These are phyloP conservation scores for Colletotrichum abscissum DNA, from an alignment of 2,329 filamentous ascomycete genomes.

Conservation along the genomic window DNA sequence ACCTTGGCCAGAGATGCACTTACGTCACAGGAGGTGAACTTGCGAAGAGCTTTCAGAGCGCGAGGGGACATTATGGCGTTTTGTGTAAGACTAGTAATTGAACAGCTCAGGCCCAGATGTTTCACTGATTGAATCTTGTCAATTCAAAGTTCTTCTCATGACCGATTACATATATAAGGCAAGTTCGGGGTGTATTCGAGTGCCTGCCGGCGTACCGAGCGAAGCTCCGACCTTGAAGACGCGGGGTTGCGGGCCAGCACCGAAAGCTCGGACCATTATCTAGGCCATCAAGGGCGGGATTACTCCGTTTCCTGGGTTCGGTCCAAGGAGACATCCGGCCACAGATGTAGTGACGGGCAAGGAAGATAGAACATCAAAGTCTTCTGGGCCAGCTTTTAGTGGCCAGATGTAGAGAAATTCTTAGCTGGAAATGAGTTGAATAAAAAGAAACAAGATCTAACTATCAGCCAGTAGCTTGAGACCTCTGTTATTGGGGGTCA, in stretches of 20 bases:
- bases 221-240: neutral
- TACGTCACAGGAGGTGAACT: slow-evolving; percentile 27
- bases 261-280: neutral
- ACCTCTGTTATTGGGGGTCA: neutral
- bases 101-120: no score
- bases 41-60: slow-evolving; percentile 9
- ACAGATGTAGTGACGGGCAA: neutral
- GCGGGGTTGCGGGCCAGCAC: neutral
- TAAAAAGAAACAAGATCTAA: no score
- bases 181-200: neutral
- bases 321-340: neutral
- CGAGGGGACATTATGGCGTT: neutral
- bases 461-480: no score
- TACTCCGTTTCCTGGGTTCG: neutral
- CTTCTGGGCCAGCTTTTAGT: neutral
- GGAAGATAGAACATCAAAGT: no score
- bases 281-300: neutral
- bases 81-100: no score
- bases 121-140: no score
- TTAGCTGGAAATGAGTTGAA: neutral
- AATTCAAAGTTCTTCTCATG: neutral
- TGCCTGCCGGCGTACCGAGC: neutral
- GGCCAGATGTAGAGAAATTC: no score
- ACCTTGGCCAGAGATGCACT: neutral
- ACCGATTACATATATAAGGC: neutral